These are phyloP conservation scores for Trametes maxima DNA, from an alignment of 768 basidiomycete species.

Conservation along the genomic window DNA sequence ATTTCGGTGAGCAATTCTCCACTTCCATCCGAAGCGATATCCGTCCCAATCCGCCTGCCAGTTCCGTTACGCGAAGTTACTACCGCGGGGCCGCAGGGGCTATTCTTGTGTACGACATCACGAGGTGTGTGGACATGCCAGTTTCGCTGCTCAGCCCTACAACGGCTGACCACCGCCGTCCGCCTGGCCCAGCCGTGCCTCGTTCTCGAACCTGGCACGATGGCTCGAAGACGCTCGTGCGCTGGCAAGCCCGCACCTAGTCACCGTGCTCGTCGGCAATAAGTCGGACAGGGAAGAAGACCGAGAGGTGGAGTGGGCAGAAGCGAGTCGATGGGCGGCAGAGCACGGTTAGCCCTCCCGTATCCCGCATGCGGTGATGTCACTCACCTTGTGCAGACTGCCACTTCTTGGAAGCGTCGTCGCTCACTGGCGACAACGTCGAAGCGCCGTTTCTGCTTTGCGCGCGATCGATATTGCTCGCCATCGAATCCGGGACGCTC, in stretches of 20 bases:
- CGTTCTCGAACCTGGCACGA: slow-evolving; percentile 78
- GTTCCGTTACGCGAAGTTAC: slow-evolving; percentile 92
- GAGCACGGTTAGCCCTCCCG: slow-evolving; percentile 73
- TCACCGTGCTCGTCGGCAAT: slow-evolving; percentile 90
- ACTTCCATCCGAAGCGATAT: slow-evolving; percentile 21
- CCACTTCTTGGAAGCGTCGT: slow-evolving; percentile 93
- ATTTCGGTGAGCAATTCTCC: slow-evolving; percentile 60
- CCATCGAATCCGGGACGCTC: slow-evolving; percentile 87
- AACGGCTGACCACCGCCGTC: slow-evolving; percentile 15
- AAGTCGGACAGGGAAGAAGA: slow-evolving; percentile 95
- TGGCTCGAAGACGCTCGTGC: slow-evolving; percentile 96
- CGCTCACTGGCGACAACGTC: slow-evolving; percentile 89
- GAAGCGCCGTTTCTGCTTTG: slow-evolving; percentile 90
- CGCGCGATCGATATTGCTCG: slow-evolving; percentile 83
- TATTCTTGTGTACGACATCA: slow-evolving; percentile 93
- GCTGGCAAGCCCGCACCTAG: slow-evolving; percentile 88
- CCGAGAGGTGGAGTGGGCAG: slow-evolving; percentile 92
- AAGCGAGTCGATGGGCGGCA: slow-evolving; percentile 94
- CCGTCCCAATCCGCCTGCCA: slow-evolving; percentile 32
- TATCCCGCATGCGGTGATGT: background rate
- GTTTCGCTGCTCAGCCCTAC: background rate
- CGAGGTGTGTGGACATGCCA: slow-evolving; percentile 57
- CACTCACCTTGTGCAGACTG: slow-evolving; percentile 56
- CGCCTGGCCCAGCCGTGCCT: slow-evolving; percentile 64
- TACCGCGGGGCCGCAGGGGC: slow-evolving; percentile 94